Evolutionary conservation across 75 land plant species (phyloP).

Genomic region (Pseudotsuga menziesii): DNA sequence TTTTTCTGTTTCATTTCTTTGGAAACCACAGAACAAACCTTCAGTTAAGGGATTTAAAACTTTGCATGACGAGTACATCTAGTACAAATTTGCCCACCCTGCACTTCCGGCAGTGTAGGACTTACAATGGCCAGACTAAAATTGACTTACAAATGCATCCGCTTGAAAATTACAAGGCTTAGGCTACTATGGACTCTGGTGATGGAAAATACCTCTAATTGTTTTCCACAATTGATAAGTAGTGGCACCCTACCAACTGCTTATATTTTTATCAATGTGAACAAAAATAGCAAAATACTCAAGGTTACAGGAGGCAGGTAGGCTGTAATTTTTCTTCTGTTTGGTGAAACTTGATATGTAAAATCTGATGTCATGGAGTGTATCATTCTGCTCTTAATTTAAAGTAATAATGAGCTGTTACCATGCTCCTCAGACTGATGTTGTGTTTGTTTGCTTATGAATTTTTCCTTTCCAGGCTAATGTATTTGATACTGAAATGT

Average conservation of each 20-base stretch:
- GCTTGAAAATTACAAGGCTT: not conserved
- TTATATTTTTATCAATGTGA: too few species aligned
- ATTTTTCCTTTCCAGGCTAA: not conserved
- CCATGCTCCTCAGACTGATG: not conserved
- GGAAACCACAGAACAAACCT: not conserved
- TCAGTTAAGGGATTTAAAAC: not conserved
- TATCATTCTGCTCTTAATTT: not conserved
- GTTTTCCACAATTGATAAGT: too few species aligned
- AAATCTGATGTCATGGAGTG: not conserved
- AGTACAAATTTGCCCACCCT: not conserved
- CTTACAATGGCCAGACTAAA: not conserved
- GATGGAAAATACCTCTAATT: not conserved
- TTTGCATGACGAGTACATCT: too few species aligned
- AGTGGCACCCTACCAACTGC: not conserved
- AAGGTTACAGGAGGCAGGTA: not conserved
- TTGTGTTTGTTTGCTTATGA: not conserved
- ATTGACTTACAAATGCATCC: not conserved
- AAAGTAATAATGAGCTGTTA: not conserved
- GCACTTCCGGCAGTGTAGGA: not conserved
- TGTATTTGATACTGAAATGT: conserved; percentile 1
- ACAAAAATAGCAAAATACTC: too few species aligned
- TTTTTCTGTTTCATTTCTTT: not conserved
- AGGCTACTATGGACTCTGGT: not conserved
- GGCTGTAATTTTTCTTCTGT: not conserved
- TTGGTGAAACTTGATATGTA: not conserved